A percentile compares a stretch with the other conserved stretches of the same genome.
These are phyloP conservation scores for Dioszegia crocea DNA, from an alignment of 768 basidiomycete species.

Conservation along the genomic window DNA sequence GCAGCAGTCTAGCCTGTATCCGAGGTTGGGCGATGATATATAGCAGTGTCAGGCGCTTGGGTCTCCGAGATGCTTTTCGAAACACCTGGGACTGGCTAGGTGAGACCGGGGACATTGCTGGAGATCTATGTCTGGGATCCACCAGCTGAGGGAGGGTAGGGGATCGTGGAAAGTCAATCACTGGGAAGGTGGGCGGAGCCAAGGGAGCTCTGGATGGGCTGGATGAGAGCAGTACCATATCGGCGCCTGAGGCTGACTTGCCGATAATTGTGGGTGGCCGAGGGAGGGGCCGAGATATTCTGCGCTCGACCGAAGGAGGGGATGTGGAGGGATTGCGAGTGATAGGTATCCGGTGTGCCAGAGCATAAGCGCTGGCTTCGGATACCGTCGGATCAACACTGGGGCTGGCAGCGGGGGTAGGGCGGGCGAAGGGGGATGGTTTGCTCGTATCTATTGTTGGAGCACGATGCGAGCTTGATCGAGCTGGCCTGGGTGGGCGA, in stretches of 20 bases:
- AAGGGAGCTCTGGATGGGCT: neutral
- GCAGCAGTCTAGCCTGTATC: conserved; percentile 32
- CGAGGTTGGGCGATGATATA: conserved; percentile 18
- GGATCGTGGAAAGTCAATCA: conserved; percentile 24
- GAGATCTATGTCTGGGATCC: conserved; percentile 2
- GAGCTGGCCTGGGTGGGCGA: neutral
- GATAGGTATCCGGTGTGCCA: conserved; percentile 12
- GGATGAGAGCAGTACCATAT: conserved; percentile 9
- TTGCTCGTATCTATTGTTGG: neutral
- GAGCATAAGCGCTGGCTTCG: conserved; percentile 36
- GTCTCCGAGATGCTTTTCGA: conserved; percentile 1
- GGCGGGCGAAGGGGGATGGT: neutral
- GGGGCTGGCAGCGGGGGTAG: neutral
- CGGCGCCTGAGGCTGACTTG: conserved; percentile 6
- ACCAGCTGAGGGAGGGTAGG: conserved; percentile 15
- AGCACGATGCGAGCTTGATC: neutral
- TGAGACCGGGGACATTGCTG: neutral
- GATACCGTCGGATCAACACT: conserved; percentile 2
- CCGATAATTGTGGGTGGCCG: conserved; percentile 12
- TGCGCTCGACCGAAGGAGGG: neutral
- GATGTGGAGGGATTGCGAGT: neutral
- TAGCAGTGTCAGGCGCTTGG: conserved; percentile 10
- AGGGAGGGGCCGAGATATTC: conserved; percentile 24
- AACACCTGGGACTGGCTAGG: conserved; percentile 8
- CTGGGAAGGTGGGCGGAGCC: neutral